Evolutionary conservation across 2,329 filamentous ascomycete species (phyloP), one percentile per base, ranked within the genome.

Genomic region (Zarea fungicola): DNA sequence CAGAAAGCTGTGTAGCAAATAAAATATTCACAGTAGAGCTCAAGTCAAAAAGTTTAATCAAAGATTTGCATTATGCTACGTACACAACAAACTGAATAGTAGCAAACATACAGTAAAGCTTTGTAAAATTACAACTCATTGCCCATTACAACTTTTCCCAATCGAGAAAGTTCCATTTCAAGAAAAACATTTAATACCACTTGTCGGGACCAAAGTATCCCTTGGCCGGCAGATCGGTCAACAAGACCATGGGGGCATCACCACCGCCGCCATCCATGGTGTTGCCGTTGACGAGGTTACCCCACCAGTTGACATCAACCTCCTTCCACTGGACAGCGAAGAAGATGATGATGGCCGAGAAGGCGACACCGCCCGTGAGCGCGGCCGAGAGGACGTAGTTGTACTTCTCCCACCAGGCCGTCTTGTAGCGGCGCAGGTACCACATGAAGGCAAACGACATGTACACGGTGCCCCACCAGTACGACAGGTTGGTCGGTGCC

Each of bases 381-480:
- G 64, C 67, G 0, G 70, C 67, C 2, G 66, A 67, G 1, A 73
- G 55, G 7, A 71, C 63, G 50, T 71, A 73, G 55, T 71, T 72
- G 59, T 73, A 73, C 61, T 73, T 71, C 40, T 69, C 66, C 67
- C 67, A 72, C 68, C 67, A 72, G 0, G 69, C 68, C 25, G 66
- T 52, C 28, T 63, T 60, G 51, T 66, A 62, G 19, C 65, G 55
- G 2, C 61, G 64, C 2, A 74, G 55, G 58, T 64, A 69, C 56
- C 69, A 73, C 70, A 71, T 71, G 60, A 73, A 73, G 32, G 67
- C 54, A 42, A 67, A 67, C 1, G 62, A 62, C 16, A 73, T 41
- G 22, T 70, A 67, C 35, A 74, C 58, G 5, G 67, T 68, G 1
- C 66, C 66, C 4, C 67, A 72, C 52, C 67, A 69, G 61, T 71